Evolutionary conservation across 345 rosid genomes (phyloP), one percentile per base, ranked within the genome.

Genomic region (Fremontodendron californicum): DNA sequence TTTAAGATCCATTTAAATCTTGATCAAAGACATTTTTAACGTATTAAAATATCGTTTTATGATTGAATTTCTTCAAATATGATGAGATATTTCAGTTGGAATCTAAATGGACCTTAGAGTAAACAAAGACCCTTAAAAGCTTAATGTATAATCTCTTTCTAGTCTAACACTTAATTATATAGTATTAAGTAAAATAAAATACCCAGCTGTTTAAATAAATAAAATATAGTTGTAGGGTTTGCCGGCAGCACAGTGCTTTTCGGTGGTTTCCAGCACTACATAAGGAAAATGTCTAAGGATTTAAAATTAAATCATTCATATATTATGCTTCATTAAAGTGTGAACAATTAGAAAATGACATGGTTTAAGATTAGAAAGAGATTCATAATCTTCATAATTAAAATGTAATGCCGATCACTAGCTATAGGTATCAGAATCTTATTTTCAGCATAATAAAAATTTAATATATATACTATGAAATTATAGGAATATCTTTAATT

Each of bases 321-420:
- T 39, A 58, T 63, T 42, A 40, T 39, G 71, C 31, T 40, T 45
- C 21, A 51, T 51, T 71, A 23, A 29, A 43, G 11, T 52, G 49
- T 25, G 68, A 42, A 21, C 40, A 64, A 18, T 70, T 29, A 62
- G 19, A 73, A 9, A 52, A 46, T 70, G 45, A 67, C 57, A 29
- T 35, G 3, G 27, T 45, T 33, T 11, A 5, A 6, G 31, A 23
- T 39, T 61, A 12, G 39, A 67, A 74, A 42, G 19, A 52, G 60
- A 68, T 21, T 71, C 71, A 54, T 60, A 25, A 74, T 74, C 37
- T 73, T 60, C 76, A 18, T 25, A 57, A 74, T 57, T 73, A 55
- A 39, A 35, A 11, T 21, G 23, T 16, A 70, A 29, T 27, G 58
- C 40, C 74, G 58, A 70, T 48, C 40, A 46, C 9, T n/a, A n/a